These are phyloP conservation scores for Backusella liffmaniae DNA, from an alignment of 192 early-diverging fungal genomes.

Conservation along the genomic window DNA sequence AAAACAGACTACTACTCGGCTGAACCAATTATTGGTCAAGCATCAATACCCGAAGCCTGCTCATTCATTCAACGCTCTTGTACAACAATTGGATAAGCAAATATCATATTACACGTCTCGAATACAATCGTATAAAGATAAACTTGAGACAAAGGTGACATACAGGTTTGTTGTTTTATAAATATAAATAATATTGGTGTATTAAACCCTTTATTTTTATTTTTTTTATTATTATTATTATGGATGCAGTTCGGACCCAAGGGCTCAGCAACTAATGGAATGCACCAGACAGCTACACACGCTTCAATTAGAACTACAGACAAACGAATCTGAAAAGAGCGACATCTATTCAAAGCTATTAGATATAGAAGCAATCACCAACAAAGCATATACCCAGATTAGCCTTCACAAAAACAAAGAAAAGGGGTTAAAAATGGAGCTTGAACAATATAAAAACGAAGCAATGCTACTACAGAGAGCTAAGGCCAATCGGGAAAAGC, in stretches of 20 bases:
- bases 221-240: not conserved
- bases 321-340: not conserved
- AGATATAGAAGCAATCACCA: constrained; percentile 18
- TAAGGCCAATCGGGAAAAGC: constrained; percentile 36
- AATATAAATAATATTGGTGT: not conserved
- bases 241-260: not conserved
- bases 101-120: not conserved
- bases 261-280: not conserved
- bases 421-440: constrained; percentile 24
- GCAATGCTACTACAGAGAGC: constrained; percentile 15
- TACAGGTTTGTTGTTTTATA: not conserved
- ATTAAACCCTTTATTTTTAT: not conserved
- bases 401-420: constrained; percentile 16
- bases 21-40: not conserved
- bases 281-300: not conserved
- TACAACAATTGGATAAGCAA: constrained; percentile 1
- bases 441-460: constrained; percentile 28
- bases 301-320: not conserved
- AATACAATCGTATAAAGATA: not conserved
- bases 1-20: constrained; percentile 1
- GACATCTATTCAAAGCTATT: not conserved
- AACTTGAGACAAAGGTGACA: not conserved
- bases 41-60: constrained; percentile 1
- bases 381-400: constrained; percentile 23
- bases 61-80: constrained; percentile 6